Conservation (phyloP, 305 asterid genomes). For the Ajuga reptans region DNA sequence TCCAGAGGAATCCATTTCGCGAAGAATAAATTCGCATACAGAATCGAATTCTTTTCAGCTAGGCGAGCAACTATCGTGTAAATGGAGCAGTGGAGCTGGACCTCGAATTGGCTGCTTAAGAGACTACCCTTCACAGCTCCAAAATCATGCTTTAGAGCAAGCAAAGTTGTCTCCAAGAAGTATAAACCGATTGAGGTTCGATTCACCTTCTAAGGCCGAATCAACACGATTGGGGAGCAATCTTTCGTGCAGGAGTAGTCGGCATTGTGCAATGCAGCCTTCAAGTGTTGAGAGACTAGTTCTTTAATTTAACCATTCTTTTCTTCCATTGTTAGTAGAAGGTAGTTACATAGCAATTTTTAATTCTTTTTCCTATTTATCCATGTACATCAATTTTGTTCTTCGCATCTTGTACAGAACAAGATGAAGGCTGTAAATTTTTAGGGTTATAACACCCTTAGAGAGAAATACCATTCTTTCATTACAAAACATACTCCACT, state of each 20-base stretch:
- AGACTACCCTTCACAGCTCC: conserved; percentile 60
- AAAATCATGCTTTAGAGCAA: conserved; percentile 53
- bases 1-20: conserved; percentile 33
- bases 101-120: conserved; percentile 65
- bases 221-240: conserved; percentile 18
- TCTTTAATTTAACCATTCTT: conserved; percentile 23
- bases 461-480: conserved; percentile 13
- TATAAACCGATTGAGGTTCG: conserved; percentile 19
- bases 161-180: conserved; percentile 51
- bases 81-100: conserved; percentile 76
- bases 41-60: conserved; percentile 45
- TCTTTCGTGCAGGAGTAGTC: conserved; percentile 25
- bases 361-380: conserved; percentile 6
- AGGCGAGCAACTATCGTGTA: conserved; percentile 53
- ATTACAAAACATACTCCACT: background rate
- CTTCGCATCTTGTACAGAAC: conserved; percentile 19
- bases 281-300: conserved; percentile 21
- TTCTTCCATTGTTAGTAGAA: background rate
- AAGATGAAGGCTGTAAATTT: conserved; percentile 24
- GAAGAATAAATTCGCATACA: conserved; percentile 45
- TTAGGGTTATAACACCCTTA: conserved; percentile 19
- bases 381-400: conserved; percentile 28
- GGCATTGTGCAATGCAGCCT: background rate
- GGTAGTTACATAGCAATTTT: conserved; percentile 11
- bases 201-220: conserved; percentile 20